These are phyloP conservation scores for Phyllachora maydis DNA, from an alignment of 2,329 filamentous ascomycete genomes.

Conservation along the genomic window DNA sequence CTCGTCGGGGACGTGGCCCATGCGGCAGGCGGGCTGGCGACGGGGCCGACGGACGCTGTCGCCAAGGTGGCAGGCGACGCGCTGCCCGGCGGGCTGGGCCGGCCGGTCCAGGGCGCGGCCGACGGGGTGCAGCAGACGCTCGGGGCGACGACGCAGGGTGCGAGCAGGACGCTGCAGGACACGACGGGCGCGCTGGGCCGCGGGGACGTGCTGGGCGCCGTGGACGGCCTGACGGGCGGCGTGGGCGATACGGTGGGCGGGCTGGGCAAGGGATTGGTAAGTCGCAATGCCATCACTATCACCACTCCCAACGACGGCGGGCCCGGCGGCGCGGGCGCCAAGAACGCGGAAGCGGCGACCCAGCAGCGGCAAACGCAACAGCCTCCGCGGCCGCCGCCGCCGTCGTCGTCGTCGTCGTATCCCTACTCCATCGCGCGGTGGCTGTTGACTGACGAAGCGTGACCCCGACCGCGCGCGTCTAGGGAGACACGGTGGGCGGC, in stretches of 20 bases:
- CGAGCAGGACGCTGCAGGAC: conserved; percentile 3
- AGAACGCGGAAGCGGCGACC: no score
- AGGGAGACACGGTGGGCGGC: conserved; percentile 5
- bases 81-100: conserved; percentile 2
- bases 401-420: no score
- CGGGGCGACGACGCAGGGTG: conserved; percentile 2
- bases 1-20: conserved; percentile 2
- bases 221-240: conserved; percentile 4
- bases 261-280: conserved; percentile 5
- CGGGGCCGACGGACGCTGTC: conserved; percentile 1
- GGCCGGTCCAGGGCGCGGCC: conserved; percentile 2
- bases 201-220: conserved; percentile 4
- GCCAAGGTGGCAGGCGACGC: conserved; percentile 1
- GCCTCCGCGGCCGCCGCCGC: no score
- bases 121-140: conserved; percentile 3
- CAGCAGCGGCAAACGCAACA: no score
- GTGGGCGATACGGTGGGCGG: conserved; percentile 5
- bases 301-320: no score
- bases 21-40: not conserved
- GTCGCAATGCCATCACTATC: conserved; percentile 1
- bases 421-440: no score
- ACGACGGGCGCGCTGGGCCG: conserved; percentile 4
- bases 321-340: no score
- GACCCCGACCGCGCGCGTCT: not conserved
- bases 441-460: conserved; percentile 2